phyloP scores from a whole-genome alignment of 768 basidiomycete species.

The Suillus sp. region DNA sequence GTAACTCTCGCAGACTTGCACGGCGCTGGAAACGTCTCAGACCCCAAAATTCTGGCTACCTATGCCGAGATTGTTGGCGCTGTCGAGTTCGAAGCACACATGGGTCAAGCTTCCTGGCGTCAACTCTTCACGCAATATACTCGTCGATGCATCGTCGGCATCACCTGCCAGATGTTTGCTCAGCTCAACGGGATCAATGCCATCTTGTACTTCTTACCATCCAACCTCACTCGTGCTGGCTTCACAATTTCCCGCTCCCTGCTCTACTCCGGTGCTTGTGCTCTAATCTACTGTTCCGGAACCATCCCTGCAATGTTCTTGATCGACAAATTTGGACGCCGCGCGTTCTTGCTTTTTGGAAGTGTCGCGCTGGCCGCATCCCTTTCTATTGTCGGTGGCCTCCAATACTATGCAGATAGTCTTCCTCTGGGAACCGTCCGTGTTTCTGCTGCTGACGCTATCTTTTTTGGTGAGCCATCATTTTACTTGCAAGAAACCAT shows the following conservation, averaged over 20 bases:
- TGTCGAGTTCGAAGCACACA: slow-evolving; percentile 40
- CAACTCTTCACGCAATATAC: slow-evolving; percentile 54
- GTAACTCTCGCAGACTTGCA: slow-evolving; percentile 60
- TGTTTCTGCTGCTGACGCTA: slow-evolving; percentile 36
- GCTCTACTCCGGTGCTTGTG: slow-evolving; percentile 49
- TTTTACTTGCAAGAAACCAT: slow-evolving; percentile 25
- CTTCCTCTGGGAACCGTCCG: slow-evolving; percentile 38
- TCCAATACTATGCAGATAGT: slow-evolving; percentile 47
- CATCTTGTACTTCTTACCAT: slow-evolving; percentile 59
- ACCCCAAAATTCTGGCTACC: slow-evolving; percentile 44
- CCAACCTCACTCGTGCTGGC: slow-evolving; percentile 52
- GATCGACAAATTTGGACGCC: slow-evolving; percentile 55
- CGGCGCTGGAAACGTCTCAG: slow-evolving; percentile 47
- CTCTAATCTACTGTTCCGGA: slow-evolving; percentile 49
- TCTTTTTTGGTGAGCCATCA: slow-evolving; percentile 33
- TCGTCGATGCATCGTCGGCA: slow-evolving; percentile 51
- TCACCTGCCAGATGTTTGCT: slow-evolving; percentile 56
- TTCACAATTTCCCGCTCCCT: slow-evolving; percentile 46
- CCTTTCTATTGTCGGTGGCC: slow-evolving; percentile 52
- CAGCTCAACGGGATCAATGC: slow-evolving; percentile 61
- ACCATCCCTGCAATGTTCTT: slow-evolving; percentile 55
- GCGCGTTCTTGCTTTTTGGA: slow-evolving; percentile 50
- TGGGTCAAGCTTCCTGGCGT: slow-evolving; percentile 46
- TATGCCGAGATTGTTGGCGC: slow-evolving; percentile 45
- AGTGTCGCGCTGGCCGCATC: slow-evolving; percentile 45